phyloP scores from a whole-genome alignment of 192 early-diverging fungal species.

The Podila verticillata region DNA sequence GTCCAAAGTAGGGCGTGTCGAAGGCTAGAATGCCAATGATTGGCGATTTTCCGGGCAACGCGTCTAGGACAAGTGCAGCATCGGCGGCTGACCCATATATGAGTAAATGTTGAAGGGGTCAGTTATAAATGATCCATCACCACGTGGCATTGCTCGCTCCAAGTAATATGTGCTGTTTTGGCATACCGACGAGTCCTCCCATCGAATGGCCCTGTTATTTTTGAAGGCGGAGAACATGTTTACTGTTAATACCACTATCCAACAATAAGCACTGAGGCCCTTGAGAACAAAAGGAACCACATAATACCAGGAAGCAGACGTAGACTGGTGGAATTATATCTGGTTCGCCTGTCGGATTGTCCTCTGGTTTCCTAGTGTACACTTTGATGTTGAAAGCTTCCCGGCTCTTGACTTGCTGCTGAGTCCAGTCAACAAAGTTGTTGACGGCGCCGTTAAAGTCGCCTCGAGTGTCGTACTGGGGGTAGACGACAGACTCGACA shows the following conservation, averaged over 20 bases:
- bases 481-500: slow-evolving; percentile 61
- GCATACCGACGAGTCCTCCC: slow-evolving; percentile 70
- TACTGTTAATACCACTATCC: too few species aligned
- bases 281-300: too few species aligned
- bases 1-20: slow-evolving; percentile 65
- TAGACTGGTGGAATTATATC: slow-evolving; percentile 26
- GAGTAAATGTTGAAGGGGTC: slow-evolving; percentile 2
- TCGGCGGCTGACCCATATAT: slow-evolving; percentile 56
- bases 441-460: slow-evolving; percentile 58
- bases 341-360: background rate
- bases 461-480: slow-evolving; percentile 66
- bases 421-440: slow-evolving; percentile 60
- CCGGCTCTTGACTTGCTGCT: slow-evolving; percentile 44
- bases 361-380: slow-evolving; percentile 5
- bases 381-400: slow-evolving; percentile 20
- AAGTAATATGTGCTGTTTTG: background rate
- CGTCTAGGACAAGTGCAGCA: slow-evolving; percentile 48
- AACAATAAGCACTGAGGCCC: too few species aligned
- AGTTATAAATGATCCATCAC: background rate
- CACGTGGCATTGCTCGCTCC: background rate
- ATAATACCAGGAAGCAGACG: slow-evolving; percentile 24
- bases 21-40: slow-evolving; percentile 63
- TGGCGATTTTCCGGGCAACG: slow-evolving; percentile 7
- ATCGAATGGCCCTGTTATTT: slow-evolving; percentile 57
- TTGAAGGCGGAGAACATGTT: too few species aligned